Evolutionary conservation across 768 basidiomycete genomes (phyloP).

Genomic region (Kwoniella sp.): DNA sequence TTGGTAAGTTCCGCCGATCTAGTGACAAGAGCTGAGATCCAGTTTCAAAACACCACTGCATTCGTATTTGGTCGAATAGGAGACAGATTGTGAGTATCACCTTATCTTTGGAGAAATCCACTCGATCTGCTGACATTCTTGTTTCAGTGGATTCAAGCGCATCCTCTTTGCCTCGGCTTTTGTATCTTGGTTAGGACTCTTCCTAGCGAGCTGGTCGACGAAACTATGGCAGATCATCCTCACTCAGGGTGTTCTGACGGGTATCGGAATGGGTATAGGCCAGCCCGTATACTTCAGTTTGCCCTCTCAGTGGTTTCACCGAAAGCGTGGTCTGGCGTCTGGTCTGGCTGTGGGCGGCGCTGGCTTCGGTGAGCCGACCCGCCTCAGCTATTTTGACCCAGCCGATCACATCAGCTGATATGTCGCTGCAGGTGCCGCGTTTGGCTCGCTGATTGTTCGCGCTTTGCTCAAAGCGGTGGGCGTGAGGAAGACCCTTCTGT

Average conservation of each 20-base stretch:
- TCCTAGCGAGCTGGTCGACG: constrained; percentile 24
- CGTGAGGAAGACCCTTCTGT: constrained; percentile 43
- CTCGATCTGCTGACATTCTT: background rate
- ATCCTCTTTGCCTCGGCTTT: constrained; percentile 28
- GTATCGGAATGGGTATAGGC: constrained; percentile 30
- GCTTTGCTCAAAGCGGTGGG: constrained; percentile 35
- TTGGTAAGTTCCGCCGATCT: constrained; percentile 2
- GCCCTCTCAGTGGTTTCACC: constrained; percentile 48
- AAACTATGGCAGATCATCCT: constrained; percentile 34
- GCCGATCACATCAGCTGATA: background rate
- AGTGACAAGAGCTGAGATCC: background rate
- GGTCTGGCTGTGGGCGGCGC: constrained; percentile 44
- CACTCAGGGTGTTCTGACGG: constrained; percentile 23
- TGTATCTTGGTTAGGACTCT: constrained; percentile 27
- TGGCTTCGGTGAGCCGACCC: constrained; percentile 30
- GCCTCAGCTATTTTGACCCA: too few relatives aligned
- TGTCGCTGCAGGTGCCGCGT: constrained; percentile 25
- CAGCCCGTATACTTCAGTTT: constrained; percentile 44
- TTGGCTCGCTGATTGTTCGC: constrained; percentile 34
- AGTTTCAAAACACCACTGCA: constrained; percentile 18
- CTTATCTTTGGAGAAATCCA: background rate
- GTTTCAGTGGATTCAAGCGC: constrained; percentile 26
- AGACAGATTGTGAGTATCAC: constrained; percentile 28
- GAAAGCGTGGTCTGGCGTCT: constrained; percentile 38
- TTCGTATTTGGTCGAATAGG: constrained; percentile 33